phyloP scores from a whole-genome alignment of 2,329 filamentous ascomycete species.

The Ilyonectria destructans region DNA sequence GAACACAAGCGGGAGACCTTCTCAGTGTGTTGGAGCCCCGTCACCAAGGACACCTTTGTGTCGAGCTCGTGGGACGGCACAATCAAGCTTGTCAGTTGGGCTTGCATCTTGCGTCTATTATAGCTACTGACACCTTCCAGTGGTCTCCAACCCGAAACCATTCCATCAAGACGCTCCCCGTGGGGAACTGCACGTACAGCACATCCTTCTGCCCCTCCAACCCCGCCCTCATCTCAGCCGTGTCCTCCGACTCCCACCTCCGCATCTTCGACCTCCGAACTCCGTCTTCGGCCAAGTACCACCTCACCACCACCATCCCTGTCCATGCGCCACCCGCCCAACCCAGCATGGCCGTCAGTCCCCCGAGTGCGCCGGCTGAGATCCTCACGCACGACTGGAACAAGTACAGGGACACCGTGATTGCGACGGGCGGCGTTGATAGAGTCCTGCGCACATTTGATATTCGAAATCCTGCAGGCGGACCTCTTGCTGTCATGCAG shows the following conservation, averaged over 20 bases:
- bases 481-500: conserved; percentile 81
- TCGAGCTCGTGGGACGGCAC: conserved; percentile 97
- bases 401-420: conserved; percentile 89
- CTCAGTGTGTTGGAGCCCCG: conserved; percentile 91
- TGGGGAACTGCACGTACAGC: conserved; percentile 95
- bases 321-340: conserved; percentile 80
- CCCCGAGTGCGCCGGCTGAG: conserved; percentile 78
- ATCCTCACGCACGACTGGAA: conserved; percentile 98
- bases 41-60: conserved; percentile 91
- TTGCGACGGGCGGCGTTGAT: conserved; percentile 94
- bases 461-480: conserved; percentile 81
- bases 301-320: conserved; percentile 86
- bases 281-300: conserved; percentile 88
- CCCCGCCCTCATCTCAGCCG: conserved; percentile 87
- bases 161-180: conserved; percentile 88
- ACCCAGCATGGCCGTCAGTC: conserved; percentile 50
- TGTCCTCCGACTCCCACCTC: conserved; percentile 90
- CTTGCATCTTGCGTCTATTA: neutral
- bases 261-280: conserved; percentile 94
- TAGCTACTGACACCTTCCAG: conserved; percentile 54
- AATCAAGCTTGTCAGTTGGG: conserved; percentile 81
- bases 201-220: conserved; percentile 92
- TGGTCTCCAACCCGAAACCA: conserved; percentile 87
- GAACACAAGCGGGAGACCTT: conserved; percentile 97
- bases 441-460: conserved; percentile 91